Base-by-base conservation (phyloP, 176 grass and related monocot genomes). In the Phragmites australis region DNA sequence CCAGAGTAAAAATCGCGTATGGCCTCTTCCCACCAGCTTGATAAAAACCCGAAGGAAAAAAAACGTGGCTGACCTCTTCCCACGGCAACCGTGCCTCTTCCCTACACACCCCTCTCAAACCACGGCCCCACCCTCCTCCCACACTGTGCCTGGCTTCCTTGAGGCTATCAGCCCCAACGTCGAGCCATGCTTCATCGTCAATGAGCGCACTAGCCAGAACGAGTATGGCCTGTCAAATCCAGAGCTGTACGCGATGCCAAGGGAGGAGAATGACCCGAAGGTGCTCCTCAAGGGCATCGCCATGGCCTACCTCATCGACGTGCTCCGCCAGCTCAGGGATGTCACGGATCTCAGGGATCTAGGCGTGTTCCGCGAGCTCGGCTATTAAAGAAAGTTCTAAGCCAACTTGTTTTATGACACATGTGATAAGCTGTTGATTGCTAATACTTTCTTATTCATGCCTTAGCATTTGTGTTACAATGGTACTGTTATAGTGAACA, bases 251-350 rank as follows among this genome's bases (percentile, higher is more conserved):
- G 81, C 71, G 42, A 81, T 48, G 29, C 69, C 84, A 34, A 86
- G 86, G 57, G 88, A 80, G 57, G 85, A 89, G 90, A 92, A 99
- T 88, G 96, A 99, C 57, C 96, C 92, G 25, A 88, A 93, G 86
- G 96, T 81, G 83, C 87, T 99, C 25, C 96, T 99, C 54, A 92
- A 95, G 82, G 96, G 88, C 53, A 90, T 99, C 88, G 92, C 96
- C 81, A 99, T 99, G 92, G 90, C 90, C 2, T 92, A 88, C 18
- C 90, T 99, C 84, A 92, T 91, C 39, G 96, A 92, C 60, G 67
- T 99, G 62, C 82, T 99, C 18, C 88, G 96, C 4, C 96, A 99
- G 88, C 92, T 99, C 4, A 92, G 96, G 84, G 92, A 99, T 95
- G 88, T 99, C 70, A 84, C 96, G 0, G 92, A 95, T 70, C 17